Evolutionary conservation across 768 basidiomycete species (phyloP).

Genomic region (Podaxis pistillaris): DNA sequence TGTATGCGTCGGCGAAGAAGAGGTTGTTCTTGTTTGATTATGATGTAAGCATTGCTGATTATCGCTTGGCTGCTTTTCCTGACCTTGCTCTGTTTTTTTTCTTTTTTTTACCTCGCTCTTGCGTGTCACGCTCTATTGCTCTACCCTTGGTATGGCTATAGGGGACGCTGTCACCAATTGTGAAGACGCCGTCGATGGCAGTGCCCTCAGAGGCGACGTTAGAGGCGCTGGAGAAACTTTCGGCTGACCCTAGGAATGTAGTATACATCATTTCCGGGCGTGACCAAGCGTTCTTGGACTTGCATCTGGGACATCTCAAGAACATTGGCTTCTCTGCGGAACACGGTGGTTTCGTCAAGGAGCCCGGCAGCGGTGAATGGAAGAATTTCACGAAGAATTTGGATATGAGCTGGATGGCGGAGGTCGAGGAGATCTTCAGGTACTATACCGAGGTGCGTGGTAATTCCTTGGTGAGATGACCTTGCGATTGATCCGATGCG

Average conservation of each 20-base stretch:
- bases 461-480: neutral
- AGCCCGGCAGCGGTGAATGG: slow-evolving; percentile 69
- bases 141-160: slow-evolving; percentile 24
- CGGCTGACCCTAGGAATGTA: slow-evolving; percentile 81
- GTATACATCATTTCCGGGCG: slow-evolving; percentile 98
- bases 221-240: slow-evolving; percentile 66
- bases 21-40: slow-evolving; percentile 94
- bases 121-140: no score
- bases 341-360: slow-evolving; percentile 90
- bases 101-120: neutral
- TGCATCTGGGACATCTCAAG: slow-evolving; percentile 83
- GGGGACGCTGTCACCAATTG: slow-evolving; percentile 97
- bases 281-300: slow-evolving; percentile 88
- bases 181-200: slow-evolving; percentile 89
- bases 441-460: slow-evolving; percentile 87
- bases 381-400: slow-evolving; percentile 85
- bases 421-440: slow-evolving; percentile 93
- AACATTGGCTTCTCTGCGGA: slow-evolving; percentile 92
- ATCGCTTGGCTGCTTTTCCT: slow-evolving; percentile 1
- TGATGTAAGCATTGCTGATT: slow-evolving; percentile 64
- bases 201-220: slow-evolving; percentile 75
- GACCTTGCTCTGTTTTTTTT: neutral
- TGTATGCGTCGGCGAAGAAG: slow-evolving; percentile 73
- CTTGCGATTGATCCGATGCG: neutral
- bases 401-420: slow-evolving; percentile 97